Percentiles rank a stretch among this genome's conserved stretches.
Conservation (phyloP, 2,329 filamentous ascomycete species). For the Parastagonospora avenae region DNA sequence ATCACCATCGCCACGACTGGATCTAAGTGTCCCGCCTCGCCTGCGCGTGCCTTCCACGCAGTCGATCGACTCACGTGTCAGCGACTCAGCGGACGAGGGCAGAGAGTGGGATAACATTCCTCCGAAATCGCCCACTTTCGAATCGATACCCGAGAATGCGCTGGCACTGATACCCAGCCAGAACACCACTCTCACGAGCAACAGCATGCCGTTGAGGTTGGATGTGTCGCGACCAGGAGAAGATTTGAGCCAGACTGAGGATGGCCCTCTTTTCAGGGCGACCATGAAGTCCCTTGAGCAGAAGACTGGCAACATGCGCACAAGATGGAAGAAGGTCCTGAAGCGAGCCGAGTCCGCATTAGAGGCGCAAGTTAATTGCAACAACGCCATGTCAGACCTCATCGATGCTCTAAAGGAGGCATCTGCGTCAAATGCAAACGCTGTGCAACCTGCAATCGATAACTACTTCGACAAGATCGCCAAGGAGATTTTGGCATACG, state of each 20-base stretch:
- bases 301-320: conserved; percentile 92
- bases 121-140: conserved; percentile 54
- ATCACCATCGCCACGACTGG: conserved; percentile 70
- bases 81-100: conserved; percentile 65
- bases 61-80: conserved; percentile 82
- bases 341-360: conserved; percentile 92
- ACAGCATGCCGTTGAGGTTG: conserved; percentile 66
- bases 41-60: conserved; percentile 85
- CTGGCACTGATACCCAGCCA: conserved; percentile 50
- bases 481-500: conserved; percentile 84
- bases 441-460: conserved; percentile 94
- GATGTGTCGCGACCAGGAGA: conserved; percentile 89
- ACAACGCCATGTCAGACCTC: conserved; percentile 81
- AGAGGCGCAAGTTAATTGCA: conserved; percentile 78
- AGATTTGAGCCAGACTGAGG: conserved; percentile 79
- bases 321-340: conserved; percentile 93
- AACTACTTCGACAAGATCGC: conserved; percentile 99
- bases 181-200: conserved; percentile 45
- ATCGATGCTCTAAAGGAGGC: conserved; percentile 86
- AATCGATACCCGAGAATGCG: conserved; percentile 55
- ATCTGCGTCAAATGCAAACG: conserved; percentile 88
- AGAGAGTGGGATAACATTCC: conserved; percentile 49
- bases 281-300: conserved; percentile 97
- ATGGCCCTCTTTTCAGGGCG: conserved; percentile 92
- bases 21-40: conserved; percentile 74